phyloP scores from a whole-genome alignment of 1,284 basidiomycete species.

The Psilocybe mexicana region DNA sequence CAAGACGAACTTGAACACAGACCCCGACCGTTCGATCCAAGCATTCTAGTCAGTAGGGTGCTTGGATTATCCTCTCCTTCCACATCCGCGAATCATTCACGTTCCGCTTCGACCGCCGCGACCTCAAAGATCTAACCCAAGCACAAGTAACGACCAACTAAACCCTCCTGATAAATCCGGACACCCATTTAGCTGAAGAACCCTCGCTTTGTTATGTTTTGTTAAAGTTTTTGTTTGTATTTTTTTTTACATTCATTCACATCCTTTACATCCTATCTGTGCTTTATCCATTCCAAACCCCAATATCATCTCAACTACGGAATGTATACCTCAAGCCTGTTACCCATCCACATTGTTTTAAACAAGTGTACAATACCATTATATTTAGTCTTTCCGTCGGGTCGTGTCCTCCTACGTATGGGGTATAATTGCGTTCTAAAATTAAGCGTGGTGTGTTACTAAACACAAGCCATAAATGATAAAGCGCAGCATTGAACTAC shows the following conservation, averaged over 20 bases:
- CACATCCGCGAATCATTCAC: constrained; percentile 9
- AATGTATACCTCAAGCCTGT: constrained; percentile 2
- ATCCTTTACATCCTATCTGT: no score
- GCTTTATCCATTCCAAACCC: no score
- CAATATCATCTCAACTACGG: background rate
- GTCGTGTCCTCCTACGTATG: background rate
- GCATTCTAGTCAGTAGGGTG: constrained; percentile 31
- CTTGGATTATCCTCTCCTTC: constrained; percentile 34
- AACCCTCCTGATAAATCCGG: constrained; percentile 10
- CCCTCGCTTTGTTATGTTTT: background rate
- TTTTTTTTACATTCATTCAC: background rate
- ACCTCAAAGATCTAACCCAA: constrained; percentile 6
- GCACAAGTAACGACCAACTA: constrained; percentile 17
- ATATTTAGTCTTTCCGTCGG: constrained; percentile 11
- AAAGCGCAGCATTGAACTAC: background rate
- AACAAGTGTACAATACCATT: constrained; percentile 16
- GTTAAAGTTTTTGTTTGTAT: background rate
- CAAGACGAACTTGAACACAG: constrained; percentile 14
- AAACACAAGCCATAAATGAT: no score
- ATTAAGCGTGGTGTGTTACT: background rate
- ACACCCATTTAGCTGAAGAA: constrained; percentile 10
- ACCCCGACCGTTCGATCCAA: constrained; percentile 19
- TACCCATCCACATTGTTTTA: constrained; percentile 1
- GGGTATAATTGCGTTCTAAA: constrained; percentile 7
- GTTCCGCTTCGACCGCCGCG: constrained; percentile 16